phyloP scores from a whole-genome alignment of 1,284 basidiomycete genomes.

The Pterulicium gracile region DNA sequence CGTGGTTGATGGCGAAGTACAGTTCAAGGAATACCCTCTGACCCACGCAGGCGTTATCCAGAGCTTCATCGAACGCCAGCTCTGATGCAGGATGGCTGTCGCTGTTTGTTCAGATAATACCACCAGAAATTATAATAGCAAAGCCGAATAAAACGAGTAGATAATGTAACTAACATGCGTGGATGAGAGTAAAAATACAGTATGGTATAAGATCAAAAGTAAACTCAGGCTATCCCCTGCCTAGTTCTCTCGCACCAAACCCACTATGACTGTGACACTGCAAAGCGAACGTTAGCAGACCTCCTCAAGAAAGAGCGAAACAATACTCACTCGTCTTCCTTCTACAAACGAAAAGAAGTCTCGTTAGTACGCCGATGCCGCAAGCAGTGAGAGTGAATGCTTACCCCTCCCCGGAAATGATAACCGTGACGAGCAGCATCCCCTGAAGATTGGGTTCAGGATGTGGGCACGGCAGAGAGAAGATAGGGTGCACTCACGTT shows the following conservation, averaged over 20 bases:
- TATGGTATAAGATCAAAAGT: slow-evolving; percentile 12
- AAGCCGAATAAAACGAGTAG: too few relatives aligned
- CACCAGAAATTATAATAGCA: too few relatives aligned
- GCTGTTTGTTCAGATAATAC: too few relatives aligned
- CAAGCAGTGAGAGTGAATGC: slow-evolving; percentile 17
- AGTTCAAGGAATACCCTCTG: slow-evolving; percentile 68
- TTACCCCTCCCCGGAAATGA: slow-evolving; percentile 60
- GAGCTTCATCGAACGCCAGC: slow-evolving; percentile 55
- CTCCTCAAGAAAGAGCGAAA: slow-evolving; percentile 5
- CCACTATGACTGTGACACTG: slow-evolving; percentile 52
- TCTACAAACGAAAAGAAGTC: slow-evolving; percentile 24
- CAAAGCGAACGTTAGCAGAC: slow-evolving; percentile 4
- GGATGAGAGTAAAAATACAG: too few relatives aligned
- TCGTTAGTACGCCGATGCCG: slow-evolving; percentile 2
- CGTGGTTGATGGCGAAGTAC: slow-evolving; percentile 50
- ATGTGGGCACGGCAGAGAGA: not conserved
- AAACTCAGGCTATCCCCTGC: too few relatives aligned
- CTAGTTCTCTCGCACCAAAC: slow-evolving; percentile 43
- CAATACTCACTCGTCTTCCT: slow-evolving; percentile 51
- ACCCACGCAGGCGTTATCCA: slow-evolving; percentile 64
- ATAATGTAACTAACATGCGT: not conserved
- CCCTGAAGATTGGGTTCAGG: slow-evolving; percentile 22
- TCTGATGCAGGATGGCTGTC: too few relatives aligned
- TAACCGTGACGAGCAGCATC: slow-evolving; percentile 53
- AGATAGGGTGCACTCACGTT: slow-evolving; percentile 32